Base-by-base conservation (phyloP, 352 stramenopile genomes). In the Plasmopara viticola region DNA sequence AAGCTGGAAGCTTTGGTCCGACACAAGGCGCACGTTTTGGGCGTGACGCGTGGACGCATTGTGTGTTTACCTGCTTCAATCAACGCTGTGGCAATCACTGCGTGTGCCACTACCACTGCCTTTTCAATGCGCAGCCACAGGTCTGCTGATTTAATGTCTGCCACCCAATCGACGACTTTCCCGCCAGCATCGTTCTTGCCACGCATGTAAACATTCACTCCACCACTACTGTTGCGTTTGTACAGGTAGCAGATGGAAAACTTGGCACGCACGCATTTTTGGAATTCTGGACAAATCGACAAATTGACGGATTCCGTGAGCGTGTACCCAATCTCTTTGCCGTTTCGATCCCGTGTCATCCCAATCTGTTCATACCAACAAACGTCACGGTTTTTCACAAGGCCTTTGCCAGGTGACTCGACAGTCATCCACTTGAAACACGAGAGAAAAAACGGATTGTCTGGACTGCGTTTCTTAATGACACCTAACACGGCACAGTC, bases 391-490 rank as follows among this genome's bases (percentile, higher is more conserved):
- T 87, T 86, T 66, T 87, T 86, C 14, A 90, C 74, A 43, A 90
- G 51, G 5, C 79, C 74, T 40, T 87, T 86, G 34, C 76, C 74
- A 0, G 74, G 79, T 0, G 70, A 86, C 48, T 78, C 64, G 46
- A 87, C 77, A 6, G 74, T 87, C 74, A 86, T 87, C 79, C 79
- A 90, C 63, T 90, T 90, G 67, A 90, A 88, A 33, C 79, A 82
- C 7, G 76, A 78, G 49, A 80, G 84, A 54, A 80, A 87, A 54
- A 85, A 90, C 2, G 79, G 79, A 9, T 84, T 66, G 9, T 64
- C 48, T 0, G 55, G 44, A 17, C 70, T 78, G 49, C 73, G 66
- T 14, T 56, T 62, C 48, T 82, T 71, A 45, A 90, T 76, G 30
- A 80, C 72, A 48, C 82, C 74, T 10, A 90, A 60, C 31, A 90